Base-by-base conservation (phyloP, 306 rosid species). In the Ammopiptanthus mongolicus region DNA sequence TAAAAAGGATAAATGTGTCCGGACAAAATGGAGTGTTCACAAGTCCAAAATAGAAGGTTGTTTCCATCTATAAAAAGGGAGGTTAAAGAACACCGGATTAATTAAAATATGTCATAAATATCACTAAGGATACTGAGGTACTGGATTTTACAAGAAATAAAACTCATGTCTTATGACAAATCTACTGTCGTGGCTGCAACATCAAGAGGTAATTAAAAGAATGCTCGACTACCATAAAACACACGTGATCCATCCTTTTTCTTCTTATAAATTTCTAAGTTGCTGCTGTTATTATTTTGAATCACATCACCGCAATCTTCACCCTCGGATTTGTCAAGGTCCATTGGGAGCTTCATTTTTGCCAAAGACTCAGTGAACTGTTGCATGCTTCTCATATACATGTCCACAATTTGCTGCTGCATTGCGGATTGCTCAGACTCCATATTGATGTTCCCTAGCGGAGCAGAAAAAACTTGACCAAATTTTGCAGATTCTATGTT, bases 311-410 rank as follows among this genome's bases (percentile, higher is more conserved):
- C 80, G 5, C 10, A 71, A 36, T 83, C 85, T 73, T 83, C 86
- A 31, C 72, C 37, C 31, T 89, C 89, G 0, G 85, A 84, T 55
- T 85, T 83, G 65, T 85, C 85, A 51, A 89, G 93, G 63, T 91
- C 89, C 97, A 91, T 91, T 21, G 97, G 93, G 21, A 91, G 96
- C 84, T 89, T 89, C 97, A 91, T 91, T 55, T 89, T 86, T 47
- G 87, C 93, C 78, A 91, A 78, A 62, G 96, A 91, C 85, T 91
- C 93, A 0, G 94, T 90, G 50, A 93, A 90, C 13, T 90, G 98
- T 23, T 90, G 96, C 98, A 90, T 93, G 76, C 96, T 93, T 61
- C 88, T 90, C 96, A 88, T 88, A 67, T 93, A 90, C 98, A 93
- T 88, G 77, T 93, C 94, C 46, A 90, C 94, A 75, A 92, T 90